Percentiles rank a stretch among this genome's conserved stretches.
Evolutionary conservation across 2,329 filamentous ascomycete species (phyloP).

Genomic region (Cladosporium sp.): DNA sequence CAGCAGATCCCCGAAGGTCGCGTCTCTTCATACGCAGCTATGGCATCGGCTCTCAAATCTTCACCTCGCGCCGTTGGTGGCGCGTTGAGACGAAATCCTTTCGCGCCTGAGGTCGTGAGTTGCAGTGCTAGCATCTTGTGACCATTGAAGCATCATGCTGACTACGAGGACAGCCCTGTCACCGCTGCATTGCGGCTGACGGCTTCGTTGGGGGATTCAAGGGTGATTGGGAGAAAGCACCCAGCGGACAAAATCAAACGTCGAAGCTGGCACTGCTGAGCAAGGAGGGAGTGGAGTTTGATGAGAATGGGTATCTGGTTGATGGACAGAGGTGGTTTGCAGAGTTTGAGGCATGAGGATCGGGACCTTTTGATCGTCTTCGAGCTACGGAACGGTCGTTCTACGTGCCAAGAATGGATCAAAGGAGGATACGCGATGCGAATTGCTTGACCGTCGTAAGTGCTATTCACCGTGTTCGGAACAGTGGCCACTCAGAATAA

Average conservation of each 20-base stretch:
- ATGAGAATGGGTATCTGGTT: conserved; percentile 56
- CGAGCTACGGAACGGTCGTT: no score
- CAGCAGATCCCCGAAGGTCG: conserved; percentile 71
- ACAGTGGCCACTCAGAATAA: no score
- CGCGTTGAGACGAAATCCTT: conserved; percentile 72
- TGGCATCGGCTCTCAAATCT: conserved; percentile 64
- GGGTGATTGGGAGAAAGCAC: conserved; percentile 60
- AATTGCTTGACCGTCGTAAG: no score
- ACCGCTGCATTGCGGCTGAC: conserved; percentile 4
- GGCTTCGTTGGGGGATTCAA: conserved; percentile 62
- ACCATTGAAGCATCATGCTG: neutral
- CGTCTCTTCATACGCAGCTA: conserved; percentile 72
- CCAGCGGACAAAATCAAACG: conserved; percentile 58
- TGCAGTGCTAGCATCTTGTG: conserved; percentile 52
- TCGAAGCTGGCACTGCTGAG: conserved; percentile 61
- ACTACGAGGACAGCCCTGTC: neutral
- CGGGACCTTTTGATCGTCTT: neutral
- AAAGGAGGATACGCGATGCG: no score
- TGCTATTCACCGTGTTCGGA: no score
- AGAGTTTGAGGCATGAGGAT: neutral
- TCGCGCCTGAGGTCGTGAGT: conserved; percentile 76
- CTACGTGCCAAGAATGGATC: no score
- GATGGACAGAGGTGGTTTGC: conserved; percentile 33
- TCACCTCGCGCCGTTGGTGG: conserved; percentile 75
- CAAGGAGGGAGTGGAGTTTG: conserved; percentile 62